These are phyloP conservation scores for Lactifluus volemus DNA, from an alignment of 768 basidiomycete species.

Conservation along the genomic window DNA sequence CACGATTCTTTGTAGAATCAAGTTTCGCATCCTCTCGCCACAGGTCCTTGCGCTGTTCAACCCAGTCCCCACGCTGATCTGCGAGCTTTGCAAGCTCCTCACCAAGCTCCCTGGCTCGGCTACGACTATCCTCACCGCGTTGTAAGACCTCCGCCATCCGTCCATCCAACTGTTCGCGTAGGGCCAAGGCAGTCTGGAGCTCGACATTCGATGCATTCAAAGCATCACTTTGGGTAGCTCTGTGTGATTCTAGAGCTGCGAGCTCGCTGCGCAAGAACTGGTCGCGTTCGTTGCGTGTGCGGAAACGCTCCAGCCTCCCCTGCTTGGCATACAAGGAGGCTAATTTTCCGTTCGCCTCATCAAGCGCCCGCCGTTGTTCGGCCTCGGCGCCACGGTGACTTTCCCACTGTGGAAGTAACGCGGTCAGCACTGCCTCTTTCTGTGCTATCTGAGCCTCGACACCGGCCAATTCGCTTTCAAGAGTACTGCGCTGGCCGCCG, in stretches of 20 bases:
- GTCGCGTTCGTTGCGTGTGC: constrained; percentile 78
- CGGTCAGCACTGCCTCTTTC: constrained; percentile 54
- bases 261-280: constrained; percentile 76
- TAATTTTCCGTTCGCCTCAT: constrained; percentile 63
- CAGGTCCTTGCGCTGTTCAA: constrained; percentile 80
- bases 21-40: constrained; percentile 95
- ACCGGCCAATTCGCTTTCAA: constrained; percentile 54
- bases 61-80: constrained; percentile 57
- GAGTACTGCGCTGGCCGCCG: constrained; percentile 51
- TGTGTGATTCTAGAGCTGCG: constrained; percentile 52
- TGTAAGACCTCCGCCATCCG: constrained; percentile 47
- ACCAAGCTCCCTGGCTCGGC: constrained; percentile 44
- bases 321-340: constrained; percentile 81
- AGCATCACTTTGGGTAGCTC: constrained; percentile 45
- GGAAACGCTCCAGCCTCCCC: constrained; percentile 79
- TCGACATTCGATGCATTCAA: constrained; percentile 47
- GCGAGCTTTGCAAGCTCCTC: constrained; percentile 55
- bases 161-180: constrained; percentile 48
- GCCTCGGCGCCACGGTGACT: constrained; percentile 41
- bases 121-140: constrained; percentile 58
- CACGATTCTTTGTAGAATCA: constrained; percentile 65
- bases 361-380: constrained; percentile 57
- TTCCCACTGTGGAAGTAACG: constrained; percentile 65
- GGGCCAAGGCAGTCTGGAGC: constrained; percentile 37
- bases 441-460: constrained; percentile 53